These are phyloP conservation scores for Chaetomium sp. DNA, from an alignment of 2,329 filamentous ascomycete genomes.

Conservation along the genomic window DNA sequence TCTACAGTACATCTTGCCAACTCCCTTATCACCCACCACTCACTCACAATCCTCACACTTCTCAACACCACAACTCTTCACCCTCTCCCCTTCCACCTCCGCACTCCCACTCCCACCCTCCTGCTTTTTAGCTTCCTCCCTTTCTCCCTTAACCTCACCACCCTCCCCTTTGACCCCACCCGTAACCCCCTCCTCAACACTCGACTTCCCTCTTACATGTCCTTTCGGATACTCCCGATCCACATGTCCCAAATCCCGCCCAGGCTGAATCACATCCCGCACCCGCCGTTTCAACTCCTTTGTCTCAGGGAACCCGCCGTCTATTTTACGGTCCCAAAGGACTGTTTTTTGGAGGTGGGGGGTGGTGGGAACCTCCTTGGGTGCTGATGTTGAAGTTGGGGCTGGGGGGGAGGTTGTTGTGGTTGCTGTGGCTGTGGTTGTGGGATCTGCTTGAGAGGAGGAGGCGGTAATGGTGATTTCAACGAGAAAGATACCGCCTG, in stretches of 20 bases:
- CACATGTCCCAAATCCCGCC: slow-evolving; percentile 73
- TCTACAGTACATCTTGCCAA: background rate
- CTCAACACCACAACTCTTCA: slow-evolving; percentile 1
- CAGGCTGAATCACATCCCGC: slow-evolving; percentile 74
- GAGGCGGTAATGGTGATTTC: slow-evolving; percentile 42
- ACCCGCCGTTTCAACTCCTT: slow-evolving; percentile 84
- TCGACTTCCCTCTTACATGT: background rate
- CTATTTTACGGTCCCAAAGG: slow-evolving; percentile 81
- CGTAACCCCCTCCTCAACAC: background rate
- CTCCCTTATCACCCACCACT: background rate
- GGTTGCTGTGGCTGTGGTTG: background rate
- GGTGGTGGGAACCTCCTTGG: too few species aligned
- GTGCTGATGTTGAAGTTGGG: background rate
- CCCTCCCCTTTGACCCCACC: background rate
- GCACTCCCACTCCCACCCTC: background rate
- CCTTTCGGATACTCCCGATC: slow-evolving; percentile 44
- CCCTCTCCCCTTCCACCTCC: slow-evolving; percentile 1
- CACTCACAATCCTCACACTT: slow-evolving; percentile 34
- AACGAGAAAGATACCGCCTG: slow-evolving; percentile 77
- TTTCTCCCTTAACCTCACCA: background rate
- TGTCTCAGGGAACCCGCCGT: slow-evolving; percentile 90
- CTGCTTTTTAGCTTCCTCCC: background rate
- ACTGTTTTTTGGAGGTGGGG: slow-evolving; percentile 26
- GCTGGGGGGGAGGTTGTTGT: background rate
- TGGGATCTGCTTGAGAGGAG: background rate